Percentiles rank a stretch among this genome's conserved stretches.
These are phyloP conservation scores for Bryoglossum gracile DNA, from an alignment of 495 filamentous ascomycete genomes.

Conservation along the genomic window DNA sequence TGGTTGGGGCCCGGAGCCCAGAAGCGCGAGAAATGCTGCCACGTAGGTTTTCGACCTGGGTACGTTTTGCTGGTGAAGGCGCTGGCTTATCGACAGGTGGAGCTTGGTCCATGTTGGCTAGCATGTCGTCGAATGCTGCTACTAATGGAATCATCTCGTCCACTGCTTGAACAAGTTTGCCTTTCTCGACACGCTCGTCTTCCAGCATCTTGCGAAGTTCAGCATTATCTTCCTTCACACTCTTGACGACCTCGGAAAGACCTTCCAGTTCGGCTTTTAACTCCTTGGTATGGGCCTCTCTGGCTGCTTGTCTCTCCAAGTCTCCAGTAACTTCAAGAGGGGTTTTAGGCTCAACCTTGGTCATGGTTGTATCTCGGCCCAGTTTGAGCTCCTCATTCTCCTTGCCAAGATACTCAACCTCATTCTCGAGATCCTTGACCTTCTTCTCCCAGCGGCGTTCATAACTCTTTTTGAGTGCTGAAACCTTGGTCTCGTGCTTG, in stretches of 20 bases:
- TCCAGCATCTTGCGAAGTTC: constrained; percentile 58
- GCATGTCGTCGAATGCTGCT: constrained; percentile 26
- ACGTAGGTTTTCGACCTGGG: constrained; percentile 17
- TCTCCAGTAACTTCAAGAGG: constrained; percentile 36
- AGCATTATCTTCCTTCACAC: constrained; percentile 57
- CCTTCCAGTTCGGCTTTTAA: constrained; percentile 62
- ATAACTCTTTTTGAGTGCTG: constrained; percentile 91
- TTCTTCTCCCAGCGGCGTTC: constrained; percentile 85
- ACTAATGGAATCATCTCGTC: constrained; percentile 74
- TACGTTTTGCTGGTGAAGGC: too few relatives aligned
- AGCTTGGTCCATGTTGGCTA: constrained; percentile 14
- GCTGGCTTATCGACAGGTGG: not conserved
- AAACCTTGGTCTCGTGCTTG: constrained; percentile 94
- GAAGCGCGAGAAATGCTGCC: constrained; percentile 29
- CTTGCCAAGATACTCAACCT: constrained; percentile 55
- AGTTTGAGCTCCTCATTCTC: constrained; percentile 67
- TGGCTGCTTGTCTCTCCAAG: constrained; percentile 41
- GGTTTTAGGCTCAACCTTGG: constrained; percentile 46
- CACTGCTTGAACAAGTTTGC: constrained; percentile 83
- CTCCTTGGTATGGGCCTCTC: constrained; percentile 46
- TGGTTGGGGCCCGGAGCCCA: constrained; percentile 37
- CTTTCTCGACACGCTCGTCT: constrained; percentile 82
- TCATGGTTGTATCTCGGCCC: constrained; percentile 58
- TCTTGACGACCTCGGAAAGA: constrained; percentile 58
- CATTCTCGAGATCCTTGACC: constrained; percentile 62